phyloP scores from a whole-genome alignment of 306 rosid species.

The Dryas alaskensis region DNA sequence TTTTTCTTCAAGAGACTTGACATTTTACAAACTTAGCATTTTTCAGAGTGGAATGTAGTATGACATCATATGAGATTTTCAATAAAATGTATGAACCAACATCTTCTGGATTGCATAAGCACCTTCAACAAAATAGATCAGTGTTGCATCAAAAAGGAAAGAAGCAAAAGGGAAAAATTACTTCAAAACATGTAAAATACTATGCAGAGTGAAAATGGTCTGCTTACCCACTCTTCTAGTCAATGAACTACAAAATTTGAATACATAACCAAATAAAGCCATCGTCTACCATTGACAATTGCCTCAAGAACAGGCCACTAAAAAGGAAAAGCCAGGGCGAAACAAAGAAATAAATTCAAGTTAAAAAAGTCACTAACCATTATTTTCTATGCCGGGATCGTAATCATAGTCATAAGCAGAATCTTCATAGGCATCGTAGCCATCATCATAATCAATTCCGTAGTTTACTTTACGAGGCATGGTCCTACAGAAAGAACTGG shows the following conservation, averaged over 20 bases:
- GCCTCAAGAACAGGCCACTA: background rate
- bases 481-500: conserved; percentile 20
- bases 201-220: background rate
- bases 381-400: conserved; percentile 42
- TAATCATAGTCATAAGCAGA: conserved; percentile 33
- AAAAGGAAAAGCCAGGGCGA: background rate
- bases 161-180: background rate
- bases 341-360: conserved; percentile 3
- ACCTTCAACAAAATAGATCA: background rate
- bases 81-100: conserved; percentile 4
- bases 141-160: background rate
- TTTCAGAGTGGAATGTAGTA: background rate
- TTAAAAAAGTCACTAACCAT: conserved; percentile 40
- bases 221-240: background rate
- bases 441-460: conserved; percentile 62
- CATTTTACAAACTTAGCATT: background rate
- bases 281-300: too few species aligned
- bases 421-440: conserved; percentile 49
- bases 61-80: background rate
- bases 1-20: too few species aligned
- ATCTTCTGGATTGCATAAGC: background rate
- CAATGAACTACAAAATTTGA: background rate
- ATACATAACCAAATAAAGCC: background rate
- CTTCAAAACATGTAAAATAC: background rate
- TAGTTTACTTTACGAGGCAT: conserved; percentile 85